A percentile compares a stretch with the other conserved stretches of the same genome.
These are phyloP conservation scores for Aspergillus sclerotiicarbonarius DNA, from an alignment of 495 filamentous ascomycete genomes.

Conservation along the genomic window DNA sequence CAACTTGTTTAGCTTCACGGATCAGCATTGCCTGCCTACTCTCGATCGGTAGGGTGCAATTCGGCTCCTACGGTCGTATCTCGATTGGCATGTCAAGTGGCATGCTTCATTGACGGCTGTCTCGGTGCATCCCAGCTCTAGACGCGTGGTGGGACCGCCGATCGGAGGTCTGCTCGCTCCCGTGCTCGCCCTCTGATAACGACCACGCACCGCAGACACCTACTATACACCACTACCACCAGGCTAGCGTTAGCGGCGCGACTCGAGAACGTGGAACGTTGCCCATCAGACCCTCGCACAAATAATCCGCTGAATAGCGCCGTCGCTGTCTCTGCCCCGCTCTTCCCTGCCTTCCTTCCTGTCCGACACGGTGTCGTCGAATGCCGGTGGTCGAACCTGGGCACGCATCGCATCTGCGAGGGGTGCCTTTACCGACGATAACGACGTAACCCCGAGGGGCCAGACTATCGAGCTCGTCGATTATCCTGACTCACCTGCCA, in stretches of 20 bases:
- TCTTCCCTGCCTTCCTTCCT: not conserved
- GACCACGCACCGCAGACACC: not conserved
- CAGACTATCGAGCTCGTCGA: constrained; percentile 30
- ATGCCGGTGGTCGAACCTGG: constrained; percentile 25
- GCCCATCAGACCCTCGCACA: not conserved
- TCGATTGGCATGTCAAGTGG: not conserved
- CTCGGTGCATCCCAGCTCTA: not conserved
- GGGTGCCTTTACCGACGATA: constrained; percentile 23
- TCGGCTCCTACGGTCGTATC: not conserved
- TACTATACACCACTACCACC: not conserved
- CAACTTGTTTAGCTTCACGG: too few species aligned
- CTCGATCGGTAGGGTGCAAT: not conserved
- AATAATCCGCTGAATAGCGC: not conserved
- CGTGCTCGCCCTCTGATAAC: not conserved
- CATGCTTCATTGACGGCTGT: not conserved
- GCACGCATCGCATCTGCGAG: constrained; percentile 32
- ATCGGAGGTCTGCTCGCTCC: not conserved
- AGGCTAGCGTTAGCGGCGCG: not conserved
- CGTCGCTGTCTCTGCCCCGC: not conserved
- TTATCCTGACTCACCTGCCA: constrained; percentile 23
- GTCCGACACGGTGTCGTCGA: constrained; percentile 27
- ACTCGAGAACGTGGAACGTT: not conserved
- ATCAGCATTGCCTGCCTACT: not conserved
- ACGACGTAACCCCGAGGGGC: constrained; percentile 29
- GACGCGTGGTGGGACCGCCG: not conserved